These are phyloP conservation scores for Trichoderma sp. DNA, from an alignment of 2,329 filamentous ascomycete genomes.

Conservation along the genomic window DNA sequence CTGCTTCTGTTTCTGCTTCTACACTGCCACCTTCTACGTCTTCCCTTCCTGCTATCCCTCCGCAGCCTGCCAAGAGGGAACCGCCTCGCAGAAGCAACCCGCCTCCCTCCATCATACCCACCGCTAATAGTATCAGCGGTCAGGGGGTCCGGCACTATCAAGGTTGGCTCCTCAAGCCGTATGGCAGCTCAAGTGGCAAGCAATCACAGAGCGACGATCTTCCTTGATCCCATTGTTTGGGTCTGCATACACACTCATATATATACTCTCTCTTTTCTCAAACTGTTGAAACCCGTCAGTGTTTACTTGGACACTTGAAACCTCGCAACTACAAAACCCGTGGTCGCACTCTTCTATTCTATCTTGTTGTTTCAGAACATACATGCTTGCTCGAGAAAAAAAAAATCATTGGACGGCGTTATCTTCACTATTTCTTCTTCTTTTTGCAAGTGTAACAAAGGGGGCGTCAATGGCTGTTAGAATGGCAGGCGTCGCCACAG, in stretches of 20 bases:
- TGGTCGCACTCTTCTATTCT: not conserved
- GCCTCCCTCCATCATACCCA: conserved; percentile 31
- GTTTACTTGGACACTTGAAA: not conserved
- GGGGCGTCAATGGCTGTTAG: not conserved
- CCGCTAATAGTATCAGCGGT: conserved; percentile 33
- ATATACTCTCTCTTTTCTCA: not conserved
- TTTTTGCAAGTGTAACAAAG: conserved; percentile 18
- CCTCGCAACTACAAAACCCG: not conserved
- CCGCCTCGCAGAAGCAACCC: conserved; percentile 35
- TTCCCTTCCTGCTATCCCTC: conserved; percentile 40
- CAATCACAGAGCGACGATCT: conserved; percentile 35
- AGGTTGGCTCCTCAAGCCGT: conserved; percentile 39
- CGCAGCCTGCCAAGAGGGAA: conserved; percentile 36
- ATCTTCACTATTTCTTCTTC: not conserved
- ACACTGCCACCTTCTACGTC: conserved; percentile 27
- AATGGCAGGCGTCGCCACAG: not conserved
- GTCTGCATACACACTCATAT: not conserved
- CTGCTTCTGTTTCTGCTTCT: conserved; percentile 9
- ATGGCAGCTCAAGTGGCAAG: conserved; percentile 35
- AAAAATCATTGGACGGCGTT: conserved; percentile 1
- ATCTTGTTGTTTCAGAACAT: not conserved
- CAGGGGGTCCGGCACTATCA: conserved; percentile 37
- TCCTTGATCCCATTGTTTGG: conserved; percentile 27
- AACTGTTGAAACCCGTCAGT: not conserved
- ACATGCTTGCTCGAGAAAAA: not conserved